These are phyloP conservation scores for Zea luxurians DNA, from an alignment of 176 grass and related monocot species.

Conservation along the genomic window DNA sequence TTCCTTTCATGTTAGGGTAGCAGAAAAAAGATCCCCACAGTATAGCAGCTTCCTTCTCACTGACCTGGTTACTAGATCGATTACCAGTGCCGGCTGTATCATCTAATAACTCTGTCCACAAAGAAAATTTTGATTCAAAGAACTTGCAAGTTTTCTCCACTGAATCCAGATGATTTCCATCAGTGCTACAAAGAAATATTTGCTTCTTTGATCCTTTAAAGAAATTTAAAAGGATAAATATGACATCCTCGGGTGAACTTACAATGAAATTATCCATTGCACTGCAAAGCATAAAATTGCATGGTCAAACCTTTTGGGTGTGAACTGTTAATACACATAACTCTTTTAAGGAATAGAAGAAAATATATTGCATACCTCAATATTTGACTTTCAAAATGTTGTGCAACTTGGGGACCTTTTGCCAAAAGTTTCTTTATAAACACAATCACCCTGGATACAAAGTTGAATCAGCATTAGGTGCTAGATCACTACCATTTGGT, in stretches of 20 bases:
- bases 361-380: conserved; percentile 55
- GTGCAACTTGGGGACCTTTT: conserved; percentile 52
- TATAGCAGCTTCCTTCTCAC: conserved; percentile 63
- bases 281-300: conserved; percentile 47
- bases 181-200: conserved; percentile 42
- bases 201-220: conserved; percentile 51
- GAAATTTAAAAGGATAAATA: conserved; percentile 64
- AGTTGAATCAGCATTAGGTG: conserved; percentile 9
- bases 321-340: neutral
- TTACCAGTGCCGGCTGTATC: conserved; percentile 28
- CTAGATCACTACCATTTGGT: conserved; percentile 6
- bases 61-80: conserved; percentile 43
- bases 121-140: conserved; percentile 52
- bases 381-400: conserved; percentile 63
- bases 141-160: conserved; percentile 58
- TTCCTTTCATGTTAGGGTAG: conserved; percentile 57
- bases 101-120: conserved; percentile 57
- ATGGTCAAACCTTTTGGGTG: conserved; percentile 9
- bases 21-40: conserved; percentile 77
- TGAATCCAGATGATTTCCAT: conserved; percentile 44
- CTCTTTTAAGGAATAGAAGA: neutral
- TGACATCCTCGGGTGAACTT: conserved; percentile 64
- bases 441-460: conserved; percentile 40
- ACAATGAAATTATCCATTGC: conserved; percentile 68
- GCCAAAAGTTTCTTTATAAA: conserved; percentile 66